Conservation (phyloP, 495 filamentous ascomycete genomes). For the Copromyces sp. region DNA sequence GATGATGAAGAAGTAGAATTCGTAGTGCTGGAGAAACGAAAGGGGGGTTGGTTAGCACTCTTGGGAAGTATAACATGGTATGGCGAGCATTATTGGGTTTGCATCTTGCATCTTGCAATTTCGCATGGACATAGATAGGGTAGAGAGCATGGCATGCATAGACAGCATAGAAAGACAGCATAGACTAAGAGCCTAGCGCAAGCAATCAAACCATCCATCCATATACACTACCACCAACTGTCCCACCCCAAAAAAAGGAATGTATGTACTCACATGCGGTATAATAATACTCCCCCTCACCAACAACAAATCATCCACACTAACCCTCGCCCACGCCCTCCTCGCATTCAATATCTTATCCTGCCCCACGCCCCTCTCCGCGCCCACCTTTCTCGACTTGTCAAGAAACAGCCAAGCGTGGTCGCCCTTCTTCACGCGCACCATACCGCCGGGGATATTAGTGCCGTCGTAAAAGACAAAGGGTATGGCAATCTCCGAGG, state of each 20-base stretch:
- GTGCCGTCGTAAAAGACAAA: constrained; percentile 99
- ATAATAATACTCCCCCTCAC: constrained; percentile 89
- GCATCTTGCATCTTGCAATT: not conserved
- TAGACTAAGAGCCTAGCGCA: not conserved
- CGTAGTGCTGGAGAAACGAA: constrained; percentile 60
- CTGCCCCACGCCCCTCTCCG: constrained; percentile 63
- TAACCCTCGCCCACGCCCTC: constrained; percentile 84
- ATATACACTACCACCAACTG: not conserved
- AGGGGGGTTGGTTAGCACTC: constrained; percentile 8
- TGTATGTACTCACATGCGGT: constrained; percentile 63
- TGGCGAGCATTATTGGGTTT: not conserved
- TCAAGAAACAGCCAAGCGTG: constrained; percentile 86
- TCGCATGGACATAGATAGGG: not conserved
- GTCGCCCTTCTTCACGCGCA: constrained; percentile 86
- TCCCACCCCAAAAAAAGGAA: not conserved
- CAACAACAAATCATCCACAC: constrained; percentile 93
- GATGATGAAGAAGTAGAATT: constrained; percentile 93
- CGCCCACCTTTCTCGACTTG: constrained; percentile 78
- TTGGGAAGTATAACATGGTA: not conserved
- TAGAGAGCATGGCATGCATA: not conserved
- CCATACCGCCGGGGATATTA: constrained; percentile 75
- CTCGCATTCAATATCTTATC: constrained; percentile 49
- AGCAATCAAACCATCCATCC: not conserved
- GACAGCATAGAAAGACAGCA: not conserved
- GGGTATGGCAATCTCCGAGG: constrained; percentile 80